These are phyloP conservation scores for Parastagonospora nodorum DNA, from an alignment of 2,329 filamentous ascomycete genomes.

Conservation along the genomic window DNA sequence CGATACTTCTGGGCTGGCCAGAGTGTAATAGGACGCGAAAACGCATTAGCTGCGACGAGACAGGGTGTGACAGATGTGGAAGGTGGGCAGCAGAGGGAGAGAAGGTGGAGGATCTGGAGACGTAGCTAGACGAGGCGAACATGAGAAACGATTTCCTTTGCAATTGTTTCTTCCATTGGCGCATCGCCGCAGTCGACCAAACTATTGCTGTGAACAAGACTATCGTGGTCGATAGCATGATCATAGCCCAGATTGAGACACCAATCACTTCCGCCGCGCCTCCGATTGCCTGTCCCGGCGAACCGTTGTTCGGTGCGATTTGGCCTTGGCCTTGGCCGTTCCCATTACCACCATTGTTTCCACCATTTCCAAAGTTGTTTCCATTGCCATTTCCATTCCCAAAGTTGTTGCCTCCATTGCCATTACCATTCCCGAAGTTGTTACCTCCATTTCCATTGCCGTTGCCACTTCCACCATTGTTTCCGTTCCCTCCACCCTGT, in stretches of 20 bases:
- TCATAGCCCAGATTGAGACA: neutral
- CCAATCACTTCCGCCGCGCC: slow-evolving; percentile 2
- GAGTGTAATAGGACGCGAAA: slow-evolving; percentile 1
- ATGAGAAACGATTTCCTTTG: too few relatives aligned
- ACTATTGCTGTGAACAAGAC: slow-evolving; percentile 4
- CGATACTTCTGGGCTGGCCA: slow-evolving; percentile 13
- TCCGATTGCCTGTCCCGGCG: neutral
- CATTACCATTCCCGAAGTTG: neutral
- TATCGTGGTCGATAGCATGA: slow-evolving; percentile 4
- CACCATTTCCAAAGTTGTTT: neutral
- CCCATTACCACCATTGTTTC: too few relatives aligned
- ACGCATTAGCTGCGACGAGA: neutral
- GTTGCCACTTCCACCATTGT: neutral
- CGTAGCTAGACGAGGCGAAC: too few relatives aligned
- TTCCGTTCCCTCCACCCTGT: slow-evolving; percentile 5
- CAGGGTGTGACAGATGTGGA: neutral
- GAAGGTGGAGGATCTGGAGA: neutral
- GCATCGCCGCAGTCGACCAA: neutral
- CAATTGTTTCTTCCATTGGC: too few relatives aligned
- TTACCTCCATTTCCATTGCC: slow-evolving; percentile 1
- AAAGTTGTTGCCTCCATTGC: neutral
- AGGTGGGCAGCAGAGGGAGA: neutral
- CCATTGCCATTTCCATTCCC: neutral
- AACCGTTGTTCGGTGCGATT: neutral
- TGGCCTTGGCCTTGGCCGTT: neutral